phyloP scores from a whole-genome alignment of 1,284 basidiomycete genomes.

The Singerocomus inundabilis region DNA sequence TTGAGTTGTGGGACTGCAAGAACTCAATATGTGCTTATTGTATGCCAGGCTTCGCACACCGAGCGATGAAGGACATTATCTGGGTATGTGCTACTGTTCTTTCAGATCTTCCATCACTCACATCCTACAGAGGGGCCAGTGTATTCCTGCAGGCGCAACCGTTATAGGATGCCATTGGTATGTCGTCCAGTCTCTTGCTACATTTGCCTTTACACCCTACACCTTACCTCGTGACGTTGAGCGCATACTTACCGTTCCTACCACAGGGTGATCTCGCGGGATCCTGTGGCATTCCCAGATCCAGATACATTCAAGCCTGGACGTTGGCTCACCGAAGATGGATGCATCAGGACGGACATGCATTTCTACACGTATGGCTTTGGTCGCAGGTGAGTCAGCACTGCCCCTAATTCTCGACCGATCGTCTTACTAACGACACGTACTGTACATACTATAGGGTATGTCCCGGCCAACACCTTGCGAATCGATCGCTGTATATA shows the following conservation, averaged over 20 bases:
- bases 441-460: too few species aligned
- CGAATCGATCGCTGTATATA: conserved; percentile 37
- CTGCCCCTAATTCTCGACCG: conserved; percentile 9
- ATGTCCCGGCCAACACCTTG: conserved; percentile 30
- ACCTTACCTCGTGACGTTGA: background rate
- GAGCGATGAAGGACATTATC: conserved; percentile 37
- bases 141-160: conserved; percentile 14
- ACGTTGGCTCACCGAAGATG: conserved; percentile 37
- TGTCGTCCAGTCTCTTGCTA: too few species aligned
- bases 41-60: conserved; percentile 34
- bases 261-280: conserved; percentile 14
- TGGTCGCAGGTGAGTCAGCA: conserved; percentile 32
- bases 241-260: background rate
- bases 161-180: conserved; percentile 16
- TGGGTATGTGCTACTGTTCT: conserved; percentile 30
- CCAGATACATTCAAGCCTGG: conserved; percentile 34
- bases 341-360: conserved; percentile 27
- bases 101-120: background rate
- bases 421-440: background rate
- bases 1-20: background rate
- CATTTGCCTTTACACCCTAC: too few species aligned
- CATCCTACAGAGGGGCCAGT: conserved; percentile 11
- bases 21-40: background rate
- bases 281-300: too few species aligned
- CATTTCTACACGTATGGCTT: conserved; percentile 40